Conservation (phyloP, 1,139 yeast genomes). For the Pichia sp. region DNA sequence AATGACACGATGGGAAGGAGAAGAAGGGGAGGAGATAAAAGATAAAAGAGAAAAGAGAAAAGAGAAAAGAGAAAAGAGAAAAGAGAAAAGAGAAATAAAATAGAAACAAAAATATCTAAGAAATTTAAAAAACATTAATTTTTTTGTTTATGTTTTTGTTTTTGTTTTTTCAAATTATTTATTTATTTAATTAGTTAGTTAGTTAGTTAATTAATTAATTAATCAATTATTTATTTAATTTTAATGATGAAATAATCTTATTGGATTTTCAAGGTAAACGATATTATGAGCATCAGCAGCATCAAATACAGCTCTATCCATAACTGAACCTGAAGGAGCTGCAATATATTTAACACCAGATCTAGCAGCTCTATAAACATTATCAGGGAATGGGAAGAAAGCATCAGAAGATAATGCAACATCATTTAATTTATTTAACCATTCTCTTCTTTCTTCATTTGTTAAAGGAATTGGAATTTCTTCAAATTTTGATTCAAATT, state of each 20-base stretch:
- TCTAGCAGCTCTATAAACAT: constrained; percentile 93
- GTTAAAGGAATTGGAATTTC: constrained; percentile 79
- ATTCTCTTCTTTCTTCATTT: constrained; percentile 74
- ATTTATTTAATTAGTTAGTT: too few species aligned
- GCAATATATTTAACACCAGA: constrained; percentile 94
- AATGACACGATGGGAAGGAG: too few species aligned
- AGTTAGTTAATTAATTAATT: neutral
- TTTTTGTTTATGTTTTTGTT: too few species aligned
- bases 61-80: constrained; percentile 20
- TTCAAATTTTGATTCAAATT: constrained; percentile 84
- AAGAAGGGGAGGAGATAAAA: too few species aligned
- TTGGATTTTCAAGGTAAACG: constrained; percentile 91
- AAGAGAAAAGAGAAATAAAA: too few species aligned
- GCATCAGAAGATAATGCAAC: constrained; percentile 96
- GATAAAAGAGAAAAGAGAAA: too few species aligned
- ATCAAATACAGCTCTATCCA: constrained; percentile 92
- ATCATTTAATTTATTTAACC: constrained; percentile 71
- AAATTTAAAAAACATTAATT: too few species aligned
- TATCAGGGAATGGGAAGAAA: constrained; percentile 99
- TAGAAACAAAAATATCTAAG: too few species aligned
- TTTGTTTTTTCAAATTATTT: too few species aligned
- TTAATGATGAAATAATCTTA: constrained; percentile 95
- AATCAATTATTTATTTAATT: too few species aligned
- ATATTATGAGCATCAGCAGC: constrained; percentile 89
- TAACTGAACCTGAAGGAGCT: constrained; percentile 96